A percentile compares a stretch with the other conserved stretches of the same genome.
Conservation (phyloP, 768 basidiomycete genomes). For the Russula lepida region DNA sequence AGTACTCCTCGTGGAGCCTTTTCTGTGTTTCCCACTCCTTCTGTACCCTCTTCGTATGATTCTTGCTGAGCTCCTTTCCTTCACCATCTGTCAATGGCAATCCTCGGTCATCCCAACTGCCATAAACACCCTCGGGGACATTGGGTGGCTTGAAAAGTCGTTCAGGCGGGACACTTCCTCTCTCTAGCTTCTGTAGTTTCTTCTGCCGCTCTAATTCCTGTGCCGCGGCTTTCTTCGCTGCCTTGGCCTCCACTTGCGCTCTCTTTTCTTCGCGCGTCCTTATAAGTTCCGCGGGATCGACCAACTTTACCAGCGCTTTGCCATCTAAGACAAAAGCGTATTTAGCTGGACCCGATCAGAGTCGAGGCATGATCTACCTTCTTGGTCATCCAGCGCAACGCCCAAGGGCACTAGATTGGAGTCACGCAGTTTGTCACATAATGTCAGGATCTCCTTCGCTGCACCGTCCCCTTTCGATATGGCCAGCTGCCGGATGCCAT, state of each 20-base stretch:
- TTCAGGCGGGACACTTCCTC: constrained; percentile 62
- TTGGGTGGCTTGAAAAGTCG: constrained; percentile 84
- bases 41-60: constrained; percentile 59
- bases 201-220: constrained; percentile 59
- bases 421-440: constrained; percentile 88
- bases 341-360: constrained; percentile 4
- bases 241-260: constrained; percentile 63
- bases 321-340: constrained; percentile 52
- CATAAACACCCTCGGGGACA: constrained; percentile 61
- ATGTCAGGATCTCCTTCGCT: constrained; percentile 69
- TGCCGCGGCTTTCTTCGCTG: constrained; percentile 66
- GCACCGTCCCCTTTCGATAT: constrained; percentile 60
- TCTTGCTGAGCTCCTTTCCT: constrained; percentile 82
- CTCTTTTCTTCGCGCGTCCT: constrained; percentile 85
- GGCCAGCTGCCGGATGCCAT: constrained; percentile 75
- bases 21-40: constrained; percentile 70
- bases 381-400: constrained; percentile 93
- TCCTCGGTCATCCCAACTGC: constrained; percentile 79
- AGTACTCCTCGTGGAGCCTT: constrained; percentile 73
- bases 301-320: constrained; percentile 89
- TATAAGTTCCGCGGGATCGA: constrained; percentile 72
- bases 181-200: constrained; percentile 73
- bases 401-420: constrained; percentile 87
- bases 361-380: constrained; percentile 43
- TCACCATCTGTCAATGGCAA: constrained; percentile 78